phyloP scores from a whole-genome alignment of 495 filamentous ascomycete species.

The Penicillium flavigenum region DNA sequence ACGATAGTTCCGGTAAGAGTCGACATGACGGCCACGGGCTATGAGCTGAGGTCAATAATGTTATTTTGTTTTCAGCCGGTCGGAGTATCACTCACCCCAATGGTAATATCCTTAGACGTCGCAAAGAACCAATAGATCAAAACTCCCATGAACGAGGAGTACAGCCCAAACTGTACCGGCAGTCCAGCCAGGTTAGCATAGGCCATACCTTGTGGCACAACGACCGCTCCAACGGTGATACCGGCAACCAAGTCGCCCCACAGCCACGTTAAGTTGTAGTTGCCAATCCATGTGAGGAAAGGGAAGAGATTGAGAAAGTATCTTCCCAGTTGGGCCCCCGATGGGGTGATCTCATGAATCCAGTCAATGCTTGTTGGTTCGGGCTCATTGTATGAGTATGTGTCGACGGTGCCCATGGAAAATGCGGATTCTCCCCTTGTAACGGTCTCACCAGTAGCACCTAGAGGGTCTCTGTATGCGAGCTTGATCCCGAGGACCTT shows the following conservation, averaged over 20 bases:
- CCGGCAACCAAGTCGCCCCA: conserved; percentile 87
- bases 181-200: conserved; percentile 86
- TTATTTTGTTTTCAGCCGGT: neutral
- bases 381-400: conserved; percentile 77
- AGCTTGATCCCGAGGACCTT: conserved; percentile 85
- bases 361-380: conserved; percentile 76
- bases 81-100: conserved; percentile 66
- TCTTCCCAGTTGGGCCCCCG: conserved; percentile 45
- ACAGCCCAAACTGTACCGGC: conserved; percentile 79
- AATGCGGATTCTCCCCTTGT: conserved; percentile 76
- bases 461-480: conserved; percentile 57
- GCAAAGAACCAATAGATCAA: conserved; percentile 98
- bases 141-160: conserved; percentile 98
- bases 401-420: conserved; percentile 72
- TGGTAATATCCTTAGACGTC: conserved; percentile 98
- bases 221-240: conserved; percentile 92
- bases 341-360: conserved; percentile 61
- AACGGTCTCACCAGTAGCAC: conserved; percentile 50
- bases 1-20: conserved; percentile 84
- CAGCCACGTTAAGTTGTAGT: conserved; percentile 89
- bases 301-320: conserved; percentile 79
- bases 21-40: conserved; percentile 96
- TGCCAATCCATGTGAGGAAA: conserved; percentile 80
- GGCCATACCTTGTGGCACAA: conserved; percentile 97
- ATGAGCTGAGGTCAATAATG: conserved; percentile 18